Percentiles rank a stretch among this genome's conserved stretches.
Evolutionary conservation across 2,329 filamentous ascomycete species (phyloP).

Genomic region (Fusarium caatingaense): DNA sequence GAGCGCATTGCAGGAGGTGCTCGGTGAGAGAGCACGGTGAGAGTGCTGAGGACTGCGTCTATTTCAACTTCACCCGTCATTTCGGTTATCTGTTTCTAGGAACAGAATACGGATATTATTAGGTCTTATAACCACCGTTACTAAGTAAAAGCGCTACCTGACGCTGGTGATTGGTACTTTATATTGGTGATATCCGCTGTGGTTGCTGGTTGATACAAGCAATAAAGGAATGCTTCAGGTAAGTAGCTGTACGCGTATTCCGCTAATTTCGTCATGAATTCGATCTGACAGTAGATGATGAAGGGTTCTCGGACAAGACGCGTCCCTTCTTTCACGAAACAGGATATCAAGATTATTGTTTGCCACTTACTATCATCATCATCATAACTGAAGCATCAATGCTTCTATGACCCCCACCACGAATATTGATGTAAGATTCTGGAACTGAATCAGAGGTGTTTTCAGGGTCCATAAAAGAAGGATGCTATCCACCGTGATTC

Average conservation of each 20-base stretch:
- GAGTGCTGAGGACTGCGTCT: neutral
- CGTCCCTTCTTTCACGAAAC: slow-evolving; percentile 4
- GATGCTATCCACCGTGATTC: slow-evolving; percentile 23
- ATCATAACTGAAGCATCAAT: neutral
- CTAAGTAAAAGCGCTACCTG: neutral
- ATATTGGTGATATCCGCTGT: neutral
- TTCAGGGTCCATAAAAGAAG: slow-evolving; percentile 18
- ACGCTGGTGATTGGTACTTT: neutral
- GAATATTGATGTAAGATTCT: slow-evolving; percentile 2
- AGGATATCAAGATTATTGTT: neutral
- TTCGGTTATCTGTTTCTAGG: slow-evolving; percentile 13
- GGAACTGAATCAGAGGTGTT: slow-evolving; percentile 15
- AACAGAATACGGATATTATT: neutral
- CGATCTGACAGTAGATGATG: neutral
- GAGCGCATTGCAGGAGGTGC: slow-evolving; percentile 25
- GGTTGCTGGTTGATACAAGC: neutral
- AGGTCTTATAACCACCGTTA: neutral
- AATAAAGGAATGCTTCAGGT: neutral
- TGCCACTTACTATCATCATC: neutral
- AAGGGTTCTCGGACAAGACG: neutral
- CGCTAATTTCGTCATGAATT: neutral
- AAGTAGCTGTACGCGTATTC: neutral
- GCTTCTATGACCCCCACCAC: neutral
- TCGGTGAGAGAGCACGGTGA: slow-evolving; percentile 20
- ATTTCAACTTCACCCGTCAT: slow-evolving; percentile 7